Conservation (phyloP, 2,329 filamentous ascomycete genomes). For the Penicillium rolfsii region DNA sequence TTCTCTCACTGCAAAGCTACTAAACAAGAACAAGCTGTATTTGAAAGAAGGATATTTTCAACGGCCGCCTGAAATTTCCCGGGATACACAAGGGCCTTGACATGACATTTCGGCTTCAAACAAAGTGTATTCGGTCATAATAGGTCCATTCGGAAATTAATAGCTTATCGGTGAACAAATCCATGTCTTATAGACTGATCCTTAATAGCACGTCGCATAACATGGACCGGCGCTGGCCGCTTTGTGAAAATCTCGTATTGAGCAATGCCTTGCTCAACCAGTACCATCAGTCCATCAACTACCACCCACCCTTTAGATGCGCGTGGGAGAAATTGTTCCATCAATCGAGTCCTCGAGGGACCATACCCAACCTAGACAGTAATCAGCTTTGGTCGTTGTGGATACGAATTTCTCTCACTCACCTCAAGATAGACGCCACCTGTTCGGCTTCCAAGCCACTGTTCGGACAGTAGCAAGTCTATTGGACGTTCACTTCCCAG, state of each 20-base stretch:
- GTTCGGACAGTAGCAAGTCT: constrained; percentile 19
- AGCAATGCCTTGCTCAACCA: constrained; percentile 31
- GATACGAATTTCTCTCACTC: neutral
- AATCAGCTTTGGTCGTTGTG: neutral
- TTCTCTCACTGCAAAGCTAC: too few species aligned
- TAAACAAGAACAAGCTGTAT: too few species aligned
- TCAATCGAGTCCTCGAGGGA: constrained; percentile 19
- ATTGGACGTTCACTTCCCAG: constrained; percentile 17
- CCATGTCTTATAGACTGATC: constrained; percentile 20
- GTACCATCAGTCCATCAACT: constrained; percentile 27
- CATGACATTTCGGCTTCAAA: neutral
- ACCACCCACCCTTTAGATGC: constrained; percentile 27
- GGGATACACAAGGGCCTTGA: too few species aligned
- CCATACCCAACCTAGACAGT: constrained; percentile 25
- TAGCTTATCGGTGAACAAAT: constrained; percentile 13
- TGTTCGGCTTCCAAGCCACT: constrained; percentile 29
- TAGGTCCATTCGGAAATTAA: neutral
- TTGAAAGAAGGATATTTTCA: neutral
- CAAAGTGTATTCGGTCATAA: neutral
- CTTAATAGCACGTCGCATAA: constrained; percentile 26
- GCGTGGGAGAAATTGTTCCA: constrained; percentile 19
- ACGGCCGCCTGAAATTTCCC: too few species aligned
- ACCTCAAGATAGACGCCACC: constrained; percentile 33
- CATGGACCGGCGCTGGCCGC: constrained; percentile 28
- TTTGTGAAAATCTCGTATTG: constrained; percentile 33